phyloP scores from a whole-genome alignment of 768 basidiomycete species.

The Mycena vitilis region DNA sequence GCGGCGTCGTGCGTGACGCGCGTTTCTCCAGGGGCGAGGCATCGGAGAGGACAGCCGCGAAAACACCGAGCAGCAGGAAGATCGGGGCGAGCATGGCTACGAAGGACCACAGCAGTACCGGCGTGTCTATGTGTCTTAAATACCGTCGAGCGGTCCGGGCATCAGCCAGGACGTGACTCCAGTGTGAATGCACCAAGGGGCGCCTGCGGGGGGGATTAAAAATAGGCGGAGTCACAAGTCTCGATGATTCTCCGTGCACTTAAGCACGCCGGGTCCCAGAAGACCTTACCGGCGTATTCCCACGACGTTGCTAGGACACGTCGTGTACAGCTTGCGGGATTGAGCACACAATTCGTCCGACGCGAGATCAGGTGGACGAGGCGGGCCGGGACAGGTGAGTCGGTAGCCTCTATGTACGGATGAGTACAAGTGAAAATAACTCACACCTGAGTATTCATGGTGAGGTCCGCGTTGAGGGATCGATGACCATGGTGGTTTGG shows the following conservation, averaged over 20 bases:
- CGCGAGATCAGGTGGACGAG: neutral
- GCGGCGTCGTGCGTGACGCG: conserved; percentile 36
- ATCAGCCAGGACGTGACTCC: conserved; percentile 1
- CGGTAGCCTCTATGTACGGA: too few species aligned
- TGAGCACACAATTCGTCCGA: neutral
- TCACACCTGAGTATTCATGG: too few species aligned
- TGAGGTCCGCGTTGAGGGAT: too few species aligned
- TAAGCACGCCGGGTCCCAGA: neutral
- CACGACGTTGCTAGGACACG: neutral
- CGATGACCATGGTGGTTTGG: too few species aligned
- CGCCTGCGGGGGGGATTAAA: neutral
- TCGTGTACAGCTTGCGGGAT: neutral
- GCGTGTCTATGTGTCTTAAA: neutral
- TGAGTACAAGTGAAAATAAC: too few species aligned
- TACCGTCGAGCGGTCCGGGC: conserved; percentile 15
- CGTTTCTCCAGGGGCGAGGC: conserved; percentile 33
- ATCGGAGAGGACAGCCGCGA: neutral
- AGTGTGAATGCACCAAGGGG: neutral
- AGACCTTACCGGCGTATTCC: neutral
- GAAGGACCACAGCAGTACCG: neutral
- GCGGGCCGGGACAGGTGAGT: neutral
- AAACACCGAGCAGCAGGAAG: conserved; percentile 14
- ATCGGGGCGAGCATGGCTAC: conserved; percentile 17
- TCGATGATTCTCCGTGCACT: conserved; percentile 17
- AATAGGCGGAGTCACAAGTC: conserved; percentile 5